phyloP scores from a whole-genome alignment of 768 basidiomycete genomes.

The Boletus sensibilis region DNA sequence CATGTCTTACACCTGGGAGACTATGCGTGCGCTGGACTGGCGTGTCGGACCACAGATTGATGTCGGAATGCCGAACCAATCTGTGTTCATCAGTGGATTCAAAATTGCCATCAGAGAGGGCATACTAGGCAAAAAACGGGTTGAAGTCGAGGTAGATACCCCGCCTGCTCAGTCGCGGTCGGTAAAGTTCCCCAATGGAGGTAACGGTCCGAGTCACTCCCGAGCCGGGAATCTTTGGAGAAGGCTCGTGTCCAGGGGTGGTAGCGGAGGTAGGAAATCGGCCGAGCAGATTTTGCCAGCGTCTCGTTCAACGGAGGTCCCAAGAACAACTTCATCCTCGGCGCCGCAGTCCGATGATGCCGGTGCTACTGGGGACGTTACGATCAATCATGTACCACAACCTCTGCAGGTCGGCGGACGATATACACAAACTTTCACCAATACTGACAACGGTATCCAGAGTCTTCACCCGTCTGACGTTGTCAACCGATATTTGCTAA shows the following conservation, averaged over 20 bases:
- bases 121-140: slow-evolving; percentile 1
- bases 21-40: slow-evolving; percentile 10
- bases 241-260: not conserved
- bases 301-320: not conserved
- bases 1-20: slow-evolving; percentile 17
- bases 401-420: not conserved
- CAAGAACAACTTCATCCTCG: not conserved
- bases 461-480: slow-evolving; percentile 14
- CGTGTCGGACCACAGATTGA: slow-evolving; percentile 7
- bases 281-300: not conserved
- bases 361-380: not conserved
- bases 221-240: not conserved
- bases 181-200: not conserved
- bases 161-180: not conserved
- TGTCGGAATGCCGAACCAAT: slow-evolving; percentile 13
- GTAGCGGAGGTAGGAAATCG: not conserved
- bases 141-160: not conserved
- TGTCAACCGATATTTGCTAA: slow-evolving; percentile 13
- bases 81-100: slow-evolving; percentile 24
- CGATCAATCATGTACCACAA: slow-evolving; percentile 2
- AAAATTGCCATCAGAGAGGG: slow-evolving; percentile 15
- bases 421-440: not conserved
- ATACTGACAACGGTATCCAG: not conserved
- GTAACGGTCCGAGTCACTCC: not conserved
- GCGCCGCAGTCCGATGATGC: not conserved